These are phyloP conservation scores for Exophiala phaeomuriformis DNA, from an alignment of 2,329 filamentous ascomycete species.

Conservation along the genomic window DNA sequence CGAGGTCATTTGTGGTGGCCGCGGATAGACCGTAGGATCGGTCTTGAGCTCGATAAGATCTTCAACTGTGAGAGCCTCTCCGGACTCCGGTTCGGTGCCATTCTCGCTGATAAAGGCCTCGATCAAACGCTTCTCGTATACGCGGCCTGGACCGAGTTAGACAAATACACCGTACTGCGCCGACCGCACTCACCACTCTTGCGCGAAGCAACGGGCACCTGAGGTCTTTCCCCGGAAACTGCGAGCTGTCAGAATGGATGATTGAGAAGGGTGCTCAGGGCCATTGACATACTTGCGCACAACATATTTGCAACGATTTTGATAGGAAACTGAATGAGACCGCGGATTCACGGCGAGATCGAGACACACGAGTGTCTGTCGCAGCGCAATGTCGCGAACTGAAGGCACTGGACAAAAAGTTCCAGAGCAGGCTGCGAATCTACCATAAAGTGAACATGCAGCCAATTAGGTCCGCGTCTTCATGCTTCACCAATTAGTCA, in stretches of 20 bases:
- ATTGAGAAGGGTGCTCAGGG: too few relatives aligned
- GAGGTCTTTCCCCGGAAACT: constrained; percentile 96
- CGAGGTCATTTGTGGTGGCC: constrained; percentile 88
- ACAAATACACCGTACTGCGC: constrained; percentile 18
- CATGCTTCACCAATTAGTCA: too few relatives aligned
- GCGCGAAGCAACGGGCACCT: constrained; percentile 87
- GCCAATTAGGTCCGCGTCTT: too few relatives aligned
- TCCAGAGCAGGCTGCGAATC: too few relatives aligned
- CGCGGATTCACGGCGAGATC: too few relatives aligned
- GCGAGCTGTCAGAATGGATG: constrained; percentile 7
- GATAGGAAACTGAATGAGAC: neutral
- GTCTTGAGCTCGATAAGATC: constrained; percentile 86
- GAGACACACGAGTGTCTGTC: too few relatives aligned
- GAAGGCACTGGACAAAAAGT: too few relatives aligned
- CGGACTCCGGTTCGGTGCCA: constrained; percentile 83
- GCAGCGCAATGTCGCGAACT: too few relatives aligned
- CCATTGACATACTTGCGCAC: constrained; percentile 21
- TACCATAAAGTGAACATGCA: too few relatives aligned
- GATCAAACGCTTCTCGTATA: constrained; percentile 92
- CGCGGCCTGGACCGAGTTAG: constrained; percentile 54
- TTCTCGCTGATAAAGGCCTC: constrained; percentile 91
- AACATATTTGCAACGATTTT: constrained; percentile 12
- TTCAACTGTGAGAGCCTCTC: constrained; percentile 72
- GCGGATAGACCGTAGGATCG: constrained; percentile 72
- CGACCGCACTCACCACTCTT: constrained; percentile 66